Base-by-base conservation (phyloP, 352 stramenopile genomes). In the Phytopythium delawarense region DNA sequence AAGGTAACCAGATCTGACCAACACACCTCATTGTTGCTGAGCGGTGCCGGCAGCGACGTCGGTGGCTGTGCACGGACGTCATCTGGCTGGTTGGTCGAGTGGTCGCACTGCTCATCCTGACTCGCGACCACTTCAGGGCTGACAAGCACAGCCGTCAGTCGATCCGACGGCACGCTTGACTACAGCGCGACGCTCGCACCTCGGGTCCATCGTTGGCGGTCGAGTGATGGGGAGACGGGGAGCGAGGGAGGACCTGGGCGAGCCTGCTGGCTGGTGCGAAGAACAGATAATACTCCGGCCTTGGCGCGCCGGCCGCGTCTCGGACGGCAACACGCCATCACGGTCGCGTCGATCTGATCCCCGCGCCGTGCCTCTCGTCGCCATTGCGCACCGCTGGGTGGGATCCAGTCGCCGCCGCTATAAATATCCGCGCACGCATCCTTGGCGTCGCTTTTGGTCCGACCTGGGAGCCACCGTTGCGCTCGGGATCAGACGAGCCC, bases 21-120 rank as follows among this genome's bases (percentile, higher is more conserved):
- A 28, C 21, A 30, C 74, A 88, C 80, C 67, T 81, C 76, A 18
- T 80, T 77, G 44, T 64, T 78, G 70, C 72, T 78, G 61, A 90
- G 74, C 2, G 81, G 81, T 12, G 67, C 75, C 18, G 78, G 80
- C 21, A 88, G 60, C 9, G 66, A 71, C 11, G 73, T 76, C 7
- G 77, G 77, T 3, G 25, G 55, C 2, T 49, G 25, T 0, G 45
- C 52, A 4, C 72, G 75, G 52, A 68, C 39, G 28, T 83, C 68
- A 23, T 76, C 65, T 20, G 65, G 70, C 44, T 84, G 71, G 48
- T 81, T 79, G 25, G 60, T 75, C 15, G 58, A 46, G 39, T 70
- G 65, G 11, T 77, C 61, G 46, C 69, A 81, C 8, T 51, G 56
- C 30, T 74, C 69, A 32, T 74, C 65, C 4, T 72, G 35, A 34